phyloP scores from a whole-genome alignment of 2,329 filamentous ascomycete species.

The Cytospora paraplurivora region DNA sequence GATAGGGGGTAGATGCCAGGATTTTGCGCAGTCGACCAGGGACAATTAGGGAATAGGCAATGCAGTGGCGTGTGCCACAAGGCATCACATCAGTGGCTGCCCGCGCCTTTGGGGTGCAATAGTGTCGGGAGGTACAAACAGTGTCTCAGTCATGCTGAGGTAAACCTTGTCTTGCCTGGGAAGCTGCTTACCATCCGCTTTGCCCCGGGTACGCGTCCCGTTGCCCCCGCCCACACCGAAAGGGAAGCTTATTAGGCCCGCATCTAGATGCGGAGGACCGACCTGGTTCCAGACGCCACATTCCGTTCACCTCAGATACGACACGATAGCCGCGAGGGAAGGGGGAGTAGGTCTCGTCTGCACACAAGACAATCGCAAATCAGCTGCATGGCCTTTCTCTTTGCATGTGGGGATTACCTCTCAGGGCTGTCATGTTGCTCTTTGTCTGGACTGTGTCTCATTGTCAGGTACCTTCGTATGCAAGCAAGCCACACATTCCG shows the following conservation, averaged over 20 bases:
- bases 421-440: slow-evolving; percentile 1
- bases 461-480: slow-evolving; percentile 2
- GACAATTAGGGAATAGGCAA: not conserved
- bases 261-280: not conserved
- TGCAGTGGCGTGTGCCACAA: slow-evolving; percentile 2
- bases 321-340: not conserved
- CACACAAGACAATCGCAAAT: slow-evolving; percentile 12
- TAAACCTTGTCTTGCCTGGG: not conserved
- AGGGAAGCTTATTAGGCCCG: not conserved
- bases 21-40: not conserved
- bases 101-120: not conserved
- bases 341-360: not conserved
- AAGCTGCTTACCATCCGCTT: not conserved
- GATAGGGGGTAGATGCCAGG: not conserved
- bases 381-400: slow-evolving; percentile 13
- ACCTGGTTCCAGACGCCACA: not conserved
- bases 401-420: slow-evolving; percentile 17
- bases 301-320: not conserved
- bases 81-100: not conserved
- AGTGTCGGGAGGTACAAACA: not conserved
- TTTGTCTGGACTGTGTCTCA: slow-evolving; percentile 5
- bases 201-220: slow-evolving; percentile 1
- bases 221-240: not conserved
- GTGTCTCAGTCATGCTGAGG: slow-evolving; percentile 1
- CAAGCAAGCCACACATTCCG: slow-evolving; percentile 10